These are phyloP conservation scores for Claviceps paspali DNA, from an alignment of 2,329 filamentous ascomycete species.

Conservation along the genomic window DNA sequence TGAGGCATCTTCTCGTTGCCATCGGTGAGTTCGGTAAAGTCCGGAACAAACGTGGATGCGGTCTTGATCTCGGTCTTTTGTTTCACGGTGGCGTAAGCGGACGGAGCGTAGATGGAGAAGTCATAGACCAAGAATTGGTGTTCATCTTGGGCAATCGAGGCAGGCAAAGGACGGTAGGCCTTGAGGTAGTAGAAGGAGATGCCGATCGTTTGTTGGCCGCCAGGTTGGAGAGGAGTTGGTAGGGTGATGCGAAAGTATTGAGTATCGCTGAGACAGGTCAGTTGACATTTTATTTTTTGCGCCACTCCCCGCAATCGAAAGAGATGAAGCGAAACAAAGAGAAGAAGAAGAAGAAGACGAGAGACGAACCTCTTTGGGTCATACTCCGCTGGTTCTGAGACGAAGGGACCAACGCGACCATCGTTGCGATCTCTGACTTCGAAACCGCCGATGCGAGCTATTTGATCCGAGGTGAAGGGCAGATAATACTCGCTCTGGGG, in stretches of 20 bases:
- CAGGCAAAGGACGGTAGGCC: constrained; percentile 66
- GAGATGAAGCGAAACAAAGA: no score
- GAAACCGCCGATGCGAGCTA: constrained; percentile 66
- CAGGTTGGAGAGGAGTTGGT: constrained; percentile 58
- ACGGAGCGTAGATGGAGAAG: constrained; percentile 74
- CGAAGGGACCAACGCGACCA: constrained; percentile 48
- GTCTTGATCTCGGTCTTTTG: constrained; percentile 98
- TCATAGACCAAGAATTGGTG: constrained; percentile 75
- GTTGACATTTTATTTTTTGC: background rate
- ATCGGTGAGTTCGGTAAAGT: constrained; percentile 60
- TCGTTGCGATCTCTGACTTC: constrained; percentile 92
- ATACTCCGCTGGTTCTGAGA: constrained; percentile 51
- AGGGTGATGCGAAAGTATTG: constrained; percentile 80
- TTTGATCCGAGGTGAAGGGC: constrained; percentile 63
- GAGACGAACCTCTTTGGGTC: constrained; percentile 38
- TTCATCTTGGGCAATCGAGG: constrained; percentile 67
- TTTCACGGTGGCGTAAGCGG: constrained; percentile 72
- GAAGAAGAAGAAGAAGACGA: constrained; percentile 3
- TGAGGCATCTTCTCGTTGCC: constrained; percentile 53
- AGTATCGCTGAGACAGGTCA: constrained; percentile 34
- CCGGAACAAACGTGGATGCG: constrained; percentile 59
- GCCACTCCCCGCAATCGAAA: no score
- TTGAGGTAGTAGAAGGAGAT: constrained; percentile 75
- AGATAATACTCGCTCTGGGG: constrained; percentile 85
- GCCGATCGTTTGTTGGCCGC: constrained; percentile 67